A percentile compares a stretch with the other conserved stretches of the same genome.
These are phyloP conservation scores for Fusarium veterinarium DNA, from an alignment of 2,329 filamentous ascomycete species.

Conservation along the genomic window DNA sequence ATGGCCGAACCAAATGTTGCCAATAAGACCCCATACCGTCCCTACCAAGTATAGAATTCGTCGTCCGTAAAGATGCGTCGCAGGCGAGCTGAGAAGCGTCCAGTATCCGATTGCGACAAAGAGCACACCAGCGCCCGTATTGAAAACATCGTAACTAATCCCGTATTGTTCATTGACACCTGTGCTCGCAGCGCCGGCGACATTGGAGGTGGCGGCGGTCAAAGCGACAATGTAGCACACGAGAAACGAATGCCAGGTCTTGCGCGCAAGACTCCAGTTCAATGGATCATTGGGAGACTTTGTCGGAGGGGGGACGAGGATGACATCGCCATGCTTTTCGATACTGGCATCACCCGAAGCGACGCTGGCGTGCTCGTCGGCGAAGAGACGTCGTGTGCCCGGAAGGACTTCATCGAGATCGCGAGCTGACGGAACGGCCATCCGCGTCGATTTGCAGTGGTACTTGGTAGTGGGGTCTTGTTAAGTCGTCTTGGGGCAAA, in stretches of 20 bases:
- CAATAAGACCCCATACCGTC: constrained; percentile 60
- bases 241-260: constrained; percentile 62
- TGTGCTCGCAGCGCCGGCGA: constrained; percentile 63
- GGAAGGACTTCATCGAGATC: constrained; percentile 44
- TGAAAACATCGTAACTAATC: constrained; percentile 64
- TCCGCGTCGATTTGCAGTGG: constrained; percentile 21
- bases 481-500: constrained; percentile 21
- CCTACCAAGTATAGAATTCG: constrained; percentile 66
- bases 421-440: constrained; percentile 36
- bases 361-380: constrained; percentile 43
- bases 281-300: constrained; percentile 64
- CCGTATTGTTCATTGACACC: constrained; percentile 62
- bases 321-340: constrained; percentile 56
- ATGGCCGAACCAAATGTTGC: constrained; percentile 65
- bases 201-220: constrained; percentile 67
- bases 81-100: constrained; percentile 63
- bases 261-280: constrained; percentile 61
- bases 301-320: constrained; percentile 65
- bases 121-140: constrained; percentile 67
- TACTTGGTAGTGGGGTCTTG: constrained; percentile 1
- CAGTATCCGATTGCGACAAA: constrained; percentile 68
- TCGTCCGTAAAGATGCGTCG: constrained; percentile 65
- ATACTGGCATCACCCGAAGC: constrained; percentile 38
- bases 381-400: constrained; percentile 47
- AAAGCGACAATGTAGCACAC: constrained; percentile 65